These are phyloP conservation scores for Pisolithus sp. DNA, from an alignment of 768 basidiomycete genomes.

Conservation along the genomic window DNA sequence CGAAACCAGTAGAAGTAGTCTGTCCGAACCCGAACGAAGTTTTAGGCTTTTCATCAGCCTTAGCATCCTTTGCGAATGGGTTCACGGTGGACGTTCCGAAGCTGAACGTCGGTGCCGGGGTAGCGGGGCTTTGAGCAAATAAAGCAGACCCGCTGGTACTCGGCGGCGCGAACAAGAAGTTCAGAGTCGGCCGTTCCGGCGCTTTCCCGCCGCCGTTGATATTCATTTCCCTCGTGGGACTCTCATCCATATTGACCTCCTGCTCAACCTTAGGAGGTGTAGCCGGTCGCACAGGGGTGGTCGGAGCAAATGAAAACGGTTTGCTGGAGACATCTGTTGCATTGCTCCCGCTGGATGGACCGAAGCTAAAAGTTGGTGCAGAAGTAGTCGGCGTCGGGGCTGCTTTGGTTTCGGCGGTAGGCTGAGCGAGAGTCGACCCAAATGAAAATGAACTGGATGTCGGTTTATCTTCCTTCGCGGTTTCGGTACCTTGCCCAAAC, in stretches of 20 bases:
- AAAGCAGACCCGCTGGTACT: conserved; percentile 28
- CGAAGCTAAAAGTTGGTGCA: conserved; percentile 41
- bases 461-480: conserved; percentile 22
- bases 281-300: conserved; percentile 39
- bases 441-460: conserved; percentile 20
- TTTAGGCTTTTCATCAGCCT: conserved; percentile 37
- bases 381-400: conserved; percentile 27
- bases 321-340: conserved; percentile 42
- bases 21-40: conserved; percentile 45
- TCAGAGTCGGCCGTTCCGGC: conserved; percentile 35
- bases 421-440: conserved; percentile 26
- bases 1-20: conserved; percentile 37
- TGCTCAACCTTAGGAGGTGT: conserved; percentile 64
- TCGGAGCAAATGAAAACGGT: conserved; percentile 48
- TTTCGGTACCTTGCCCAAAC: conserved; percentile 32
- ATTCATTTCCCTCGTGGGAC: conserved; percentile 61
- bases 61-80: conserved; percentile 46
- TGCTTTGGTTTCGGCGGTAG: conserved; percentile 31
- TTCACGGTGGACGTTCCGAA: conserved; percentile 33
- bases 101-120: conserved; percentile 27
- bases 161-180: conserved; percentile 44
- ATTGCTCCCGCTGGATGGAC: conserved; percentile 30
- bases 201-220: conserved; percentile 33
- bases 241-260: conserved; percentile 78
- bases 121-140: conserved; percentile 30